phyloP scores from a whole-genome alignment of 2,329 filamentous ascomycete species.

The Zymoseptoria brevis region DNA sequence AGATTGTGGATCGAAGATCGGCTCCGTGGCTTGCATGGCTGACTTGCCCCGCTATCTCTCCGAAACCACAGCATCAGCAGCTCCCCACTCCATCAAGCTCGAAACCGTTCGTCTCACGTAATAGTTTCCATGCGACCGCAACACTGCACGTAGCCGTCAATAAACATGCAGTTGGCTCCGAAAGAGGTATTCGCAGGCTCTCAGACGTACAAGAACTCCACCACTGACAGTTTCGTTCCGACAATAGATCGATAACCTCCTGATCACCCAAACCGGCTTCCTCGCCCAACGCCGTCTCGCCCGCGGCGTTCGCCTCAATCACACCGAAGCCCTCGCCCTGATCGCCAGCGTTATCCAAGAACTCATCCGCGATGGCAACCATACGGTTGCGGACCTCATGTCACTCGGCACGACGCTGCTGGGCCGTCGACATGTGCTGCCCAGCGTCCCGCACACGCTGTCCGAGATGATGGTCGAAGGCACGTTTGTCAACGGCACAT shows the following conservation, averaged over 20 bases:
- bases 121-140: slow-evolving; percentile 5
- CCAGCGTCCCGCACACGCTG: slow-evolving; percentile 70
- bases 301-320: slow-evolving; percentile 79
- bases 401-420: slow-evolving; percentile 83
- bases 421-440: slow-evolving; percentile 82
- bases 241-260: slow-evolving; percentile 76
- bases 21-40: background rate
- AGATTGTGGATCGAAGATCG: background rate
- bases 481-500: slow-evolving; percentile 83
- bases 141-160: background rate
- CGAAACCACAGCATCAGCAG: background rate
- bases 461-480: slow-evolving; percentile 87
- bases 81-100: background rate
- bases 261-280: slow-evolving; percentile 79
- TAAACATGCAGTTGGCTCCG: slow-evolving; percentile 31
- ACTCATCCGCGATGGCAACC: slow-evolving; percentile 91
- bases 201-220: background rate
- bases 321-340: slow-evolving; percentile 74
- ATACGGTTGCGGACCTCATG: slow-evolving; percentile 92
- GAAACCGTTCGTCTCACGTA: slow-evolving; percentile 4
- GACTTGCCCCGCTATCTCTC: background rate
- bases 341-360: slow-evolving; percentile 89
- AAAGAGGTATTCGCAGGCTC: slow-evolving; percentile 24
- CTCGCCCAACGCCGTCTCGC: slow-evolving; percentile 84
- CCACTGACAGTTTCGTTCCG: background rate